phyloP scores from a whole-genome alignment of 148 eudicot species.

The Rhododendron griersonianum region DNA sequence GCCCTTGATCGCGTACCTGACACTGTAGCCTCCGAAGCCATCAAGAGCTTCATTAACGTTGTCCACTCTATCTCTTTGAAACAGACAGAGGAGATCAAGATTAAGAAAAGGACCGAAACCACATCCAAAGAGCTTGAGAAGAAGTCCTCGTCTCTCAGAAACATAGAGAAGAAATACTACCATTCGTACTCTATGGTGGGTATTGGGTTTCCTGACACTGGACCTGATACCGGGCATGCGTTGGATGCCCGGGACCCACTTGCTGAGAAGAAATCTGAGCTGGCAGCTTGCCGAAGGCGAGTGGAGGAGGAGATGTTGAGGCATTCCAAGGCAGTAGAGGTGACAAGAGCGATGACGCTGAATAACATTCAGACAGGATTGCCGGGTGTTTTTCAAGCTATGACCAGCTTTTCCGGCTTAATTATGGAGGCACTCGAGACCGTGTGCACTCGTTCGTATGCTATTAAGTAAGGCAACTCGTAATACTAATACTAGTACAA shows the following conservation, averaged over 20 bases:
- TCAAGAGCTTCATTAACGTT: slow-evolving; percentile 85
- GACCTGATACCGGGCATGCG: slow-evolving; percentile 53
- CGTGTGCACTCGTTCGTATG: slow-evolving; percentile 76
- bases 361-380: slow-evolving; percentile 90
- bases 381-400: slow-evolving; percentile 92
- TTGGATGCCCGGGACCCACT: slow-evolving; percentile 90
- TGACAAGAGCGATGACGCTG: slow-evolving; percentile 91
- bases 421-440: slow-evolving; percentile 64
- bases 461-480: slow-evolving; percentile 42
- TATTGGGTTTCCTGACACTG: slow-evolving; percentile 58
- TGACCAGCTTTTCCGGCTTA: slow-evolving; percentile 86
- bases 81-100: slow-evolving; percentile 79
- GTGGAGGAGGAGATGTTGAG: slow-evolving; percentile 86
- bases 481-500: not conserved
- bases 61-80: slow-evolving; percentile 70
- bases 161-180: slow-evolving; percentile 80
- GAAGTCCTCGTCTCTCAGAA: slow-evolving; percentile 74
- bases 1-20: slow-evolving; percentile 87
- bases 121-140: slow-evolving; percentile 89
- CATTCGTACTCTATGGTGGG: slow-evolving; percentile 88
- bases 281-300: slow-evolving; percentile 68
- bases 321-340: slow-evolving; percentile 88
- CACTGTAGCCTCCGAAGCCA: slow-evolving; percentile 90
- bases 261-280: slow-evolving; percentile 73
- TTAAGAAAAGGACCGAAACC: slow-evolving; percentile 65